These are phyloP conservation scores for Xerocomus amazonicus DNA, from an alignment of 1,284 basidiomycete species.

Conservation along the genomic window DNA sequence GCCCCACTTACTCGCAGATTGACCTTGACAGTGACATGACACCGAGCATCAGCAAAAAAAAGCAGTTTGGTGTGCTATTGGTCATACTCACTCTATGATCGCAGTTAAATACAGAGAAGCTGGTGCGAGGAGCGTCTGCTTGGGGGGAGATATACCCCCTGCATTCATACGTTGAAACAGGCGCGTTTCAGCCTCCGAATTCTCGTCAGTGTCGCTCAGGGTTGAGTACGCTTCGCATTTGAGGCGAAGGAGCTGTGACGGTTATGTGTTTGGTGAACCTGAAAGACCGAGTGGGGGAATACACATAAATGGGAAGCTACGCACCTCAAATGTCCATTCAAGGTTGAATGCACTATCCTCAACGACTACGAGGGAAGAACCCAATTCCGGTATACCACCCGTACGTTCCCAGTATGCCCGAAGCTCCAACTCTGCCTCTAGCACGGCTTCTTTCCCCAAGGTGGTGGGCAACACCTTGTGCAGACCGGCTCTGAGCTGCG, in stretches of 20 bases:
- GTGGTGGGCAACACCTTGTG: slow-evolving; percentile 71
- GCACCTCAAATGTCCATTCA: slow-evolving; percentile 74
- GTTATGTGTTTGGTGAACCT: slow-evolving; percentile 6
- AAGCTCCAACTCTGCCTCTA: slow-evolving; percentile 89
- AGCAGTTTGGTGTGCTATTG: slow-evolving; percentile 9
- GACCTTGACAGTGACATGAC: slow-evolving; percentile 45
- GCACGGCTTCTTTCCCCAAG: slow-evolving; percentile 84
- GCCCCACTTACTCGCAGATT: slow-evolving; percentile 72
- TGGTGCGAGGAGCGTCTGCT: slow-evolving; percentile 63
- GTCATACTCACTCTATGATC: slow-evolving; percentile 77
- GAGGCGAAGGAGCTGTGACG: slow-evolving; percentile 62
- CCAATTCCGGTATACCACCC: slow-evolving; percentile 37
- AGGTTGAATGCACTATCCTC: slow-evolving; percentile 60
- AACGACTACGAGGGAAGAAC: slow-evolving; percentile 34
- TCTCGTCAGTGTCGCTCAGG: slow-evolving; percentile 77
- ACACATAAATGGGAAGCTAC: slow-evolving; percentile 1
- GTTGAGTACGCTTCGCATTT: slow-evolving; percentile 85
- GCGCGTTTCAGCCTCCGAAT: slow-evolving; percentile 57
- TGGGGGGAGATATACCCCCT: slow-evolving; percentile 47
- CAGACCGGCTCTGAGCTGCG: slow-evolving; percentile 71
- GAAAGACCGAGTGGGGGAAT: background rate
- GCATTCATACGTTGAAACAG: slow-evolving; percentile 56
- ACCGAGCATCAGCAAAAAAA: slow-evolving; percentile 20
- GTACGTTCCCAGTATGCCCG: slow-evolving; percentile 80
- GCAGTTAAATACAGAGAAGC: slow-evolving; percentile 87